Evolutionary conservation across 345 rosid species (phyloP), one percentile per base, ranked within the genome.

Genomic region (Bruguiera sexangula): DNA sequence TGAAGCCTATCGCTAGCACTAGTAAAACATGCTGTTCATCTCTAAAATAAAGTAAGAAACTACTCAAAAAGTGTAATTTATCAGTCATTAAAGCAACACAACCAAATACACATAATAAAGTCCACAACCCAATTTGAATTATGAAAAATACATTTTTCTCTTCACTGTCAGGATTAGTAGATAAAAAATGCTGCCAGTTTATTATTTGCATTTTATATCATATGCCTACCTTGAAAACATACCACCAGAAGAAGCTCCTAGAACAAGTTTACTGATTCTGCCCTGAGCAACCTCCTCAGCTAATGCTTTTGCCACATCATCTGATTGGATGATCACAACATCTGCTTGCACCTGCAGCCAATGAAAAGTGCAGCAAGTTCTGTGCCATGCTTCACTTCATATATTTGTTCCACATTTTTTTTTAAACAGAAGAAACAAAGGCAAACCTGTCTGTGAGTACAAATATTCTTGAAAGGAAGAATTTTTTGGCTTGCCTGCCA

Each of bases 181-280:
- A 43, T 11, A 43, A 43, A 43, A 18, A 43, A 43, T 11, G 16
- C 50, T 43, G 50, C 50, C 50, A 11, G 5, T 43, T 43, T 11
- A 3, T 43, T 43, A 13, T 43, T 43, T 43, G 16, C 50, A 43
- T 43, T 43, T 43, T 11, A 26, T 7, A 36, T 43, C 29, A 56
- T 36, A 15, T 53, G 39, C 43, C 66, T 84, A 93, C 98, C 97
- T 83, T 20, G 85, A 36, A 71, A 94, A 88, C 68, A 88, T 79
- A 69, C 88, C 79, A 15, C 68, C 73, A 68, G 90, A 74, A 51
- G 93, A 76, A 80, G 88, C 85, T 80, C 98, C 98, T 22, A 94
- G 83, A 29, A 94, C 94, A 13, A 94, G 95, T 84, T 88, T 89
- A 8, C 65, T 75, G 31, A 89, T 81, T 18, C 58, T 72, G 13